Evolutionary conservation across 2,329 filamentous ascomycete species (phyloP).

Genomic region (Fusarium drepaniforme): DNA sequence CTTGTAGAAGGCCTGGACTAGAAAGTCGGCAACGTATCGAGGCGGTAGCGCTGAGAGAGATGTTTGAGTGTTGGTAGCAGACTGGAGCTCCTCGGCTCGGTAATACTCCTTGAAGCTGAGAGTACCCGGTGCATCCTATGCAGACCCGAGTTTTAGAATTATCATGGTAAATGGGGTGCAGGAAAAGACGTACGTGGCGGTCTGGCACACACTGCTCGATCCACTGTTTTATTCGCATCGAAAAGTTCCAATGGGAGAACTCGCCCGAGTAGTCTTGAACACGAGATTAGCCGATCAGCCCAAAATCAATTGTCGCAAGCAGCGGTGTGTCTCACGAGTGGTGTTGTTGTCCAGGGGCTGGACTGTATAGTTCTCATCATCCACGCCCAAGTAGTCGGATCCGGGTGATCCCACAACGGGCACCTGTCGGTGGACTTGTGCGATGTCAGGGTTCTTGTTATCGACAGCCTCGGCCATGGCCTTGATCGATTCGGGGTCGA

Average conservation of each 20-base stretch:
- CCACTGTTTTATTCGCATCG: conserved; percentile 63
- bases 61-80: conserved; percentile 52
- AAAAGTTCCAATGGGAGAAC: conserved; percentile 67
- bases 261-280: conserved; percentile 62
- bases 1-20: conserved; percentile 61
- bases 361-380: conserved; percentile 56
- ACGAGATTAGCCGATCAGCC: conserved; percentile 17
- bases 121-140: conserved; percentile 44
- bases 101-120: conserved; percentile 56
- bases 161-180: background rate
- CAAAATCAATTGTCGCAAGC: background rate
- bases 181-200: conserved; percentile 43
- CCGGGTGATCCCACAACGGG: conserved; percentile 37
- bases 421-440: conserved; percentile 34
- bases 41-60: conserved; percentile 58
- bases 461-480: conserved; percentile 58
- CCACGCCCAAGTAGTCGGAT: conserved; percentile 44
- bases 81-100: conserved; percentile 59
- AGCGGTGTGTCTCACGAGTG: conserved; percentile 50
- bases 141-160: conserved; percentile 2
- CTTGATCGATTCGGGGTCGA: conserved; percentile 49
- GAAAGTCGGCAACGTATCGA: conserved; percentile 59
- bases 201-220: conserved; percentile 56
- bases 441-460: conserved; percentile 42
- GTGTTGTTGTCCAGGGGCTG: conserved; percentile 56